Evolutionary conservation across 202 grass and related monocot species (phyloP), one percentile per base, ranked within the genome.

Genomic region (Alloteropsis angusta): DNA sequence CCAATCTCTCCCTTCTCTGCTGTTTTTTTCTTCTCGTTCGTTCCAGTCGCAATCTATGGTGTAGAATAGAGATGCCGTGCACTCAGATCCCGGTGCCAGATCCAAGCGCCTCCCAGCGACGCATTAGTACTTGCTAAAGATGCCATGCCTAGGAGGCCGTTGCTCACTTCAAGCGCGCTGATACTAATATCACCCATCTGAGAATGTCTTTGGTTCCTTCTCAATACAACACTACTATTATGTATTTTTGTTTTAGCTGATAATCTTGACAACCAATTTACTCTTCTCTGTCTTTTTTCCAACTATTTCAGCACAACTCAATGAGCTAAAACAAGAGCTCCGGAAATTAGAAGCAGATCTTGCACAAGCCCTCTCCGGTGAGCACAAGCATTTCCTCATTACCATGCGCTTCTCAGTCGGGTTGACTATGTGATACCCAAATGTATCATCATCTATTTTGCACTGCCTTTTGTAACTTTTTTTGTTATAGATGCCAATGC

Each of bases 311-410:
- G 94, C 86, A 17, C 83, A 87, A 37, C 72, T 85, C 54, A 39
- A 70, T 19, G 7, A 54, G 26, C 73, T 90, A 16, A 97, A 90
- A 84, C 87, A 87, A 21, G 43, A 88, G 38, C 77, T 92, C 17
- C 83, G 76, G 56, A 84, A 83, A 72, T 58, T 87, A 41, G 80
- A 92, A 76, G 71, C 83, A 44, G 56, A 83, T 56, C 70, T 92
- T n/a, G 46, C 60, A 18, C 77, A 87, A 75, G 45, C 85, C 34
- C 17, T 87, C n/a, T 76, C 87, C 56, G 76, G 93, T 93, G 87
- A 82, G 46, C 69, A 38, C 41, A 23, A 44, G 5, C 50, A 50
- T 66, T 38, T 28, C n/a, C 58, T 65, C 23, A n/a, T 43, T 41
- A 34, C 37, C 36, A 59, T 18, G 11, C 7, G 2, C 5, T 21